Base-by-base conservation (phyloP, 768 basidiomycete genomes). In the Boletus patriciae region DNA sequence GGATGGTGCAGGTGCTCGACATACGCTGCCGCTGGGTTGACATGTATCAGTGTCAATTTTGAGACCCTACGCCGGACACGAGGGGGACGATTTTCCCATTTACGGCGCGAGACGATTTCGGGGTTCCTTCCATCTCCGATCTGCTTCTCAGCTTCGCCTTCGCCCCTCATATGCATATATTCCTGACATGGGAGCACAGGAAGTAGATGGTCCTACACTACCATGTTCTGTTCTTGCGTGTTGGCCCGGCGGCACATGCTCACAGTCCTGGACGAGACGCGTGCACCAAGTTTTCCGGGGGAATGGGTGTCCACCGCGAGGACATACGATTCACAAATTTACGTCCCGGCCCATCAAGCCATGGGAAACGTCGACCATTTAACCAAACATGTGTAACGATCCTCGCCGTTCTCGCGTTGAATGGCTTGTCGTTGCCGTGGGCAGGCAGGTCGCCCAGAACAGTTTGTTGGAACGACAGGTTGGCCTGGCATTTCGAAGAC, bases 41-140 rank as follows among this genome's bases (percentile, higher is more conserved):
- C 52, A 46, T 25, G n/a, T 38, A 49, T 57, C 34, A 46, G 31
- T 16, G 45, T 38, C 18, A 40, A 48, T 19, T 33, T 38, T 36
- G 46, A 38, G 42, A 38, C 46, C 16, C 33, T 42, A 48, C 46
- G 27, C 40, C 15, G 56, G 34, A 38, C 25, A 18, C 45, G 7
- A 37, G 38, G 50, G 60, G n/a, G 59, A 51, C 46, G 57, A 52
- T 63, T 19, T 59, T 47, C 29, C 62, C 59, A 10, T 62, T 65
- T 62, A 38, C 27, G 50, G 44, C 4, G 52, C 23, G 48, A 15
- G 40, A 38, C 56, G 19, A 43, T 52, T 34, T 50, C 61, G 46
- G 59, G 18, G n/a, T 54, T 13, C 31, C 65, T 55, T 65, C 62
- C 60, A 57, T 62, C 57, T 65, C 62, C 54, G 65, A 67, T 67